Evolutionary conservation across 495 filamentous ascomycete species (phyloP).

Genomic region (Tuber magnatum): DNA sequence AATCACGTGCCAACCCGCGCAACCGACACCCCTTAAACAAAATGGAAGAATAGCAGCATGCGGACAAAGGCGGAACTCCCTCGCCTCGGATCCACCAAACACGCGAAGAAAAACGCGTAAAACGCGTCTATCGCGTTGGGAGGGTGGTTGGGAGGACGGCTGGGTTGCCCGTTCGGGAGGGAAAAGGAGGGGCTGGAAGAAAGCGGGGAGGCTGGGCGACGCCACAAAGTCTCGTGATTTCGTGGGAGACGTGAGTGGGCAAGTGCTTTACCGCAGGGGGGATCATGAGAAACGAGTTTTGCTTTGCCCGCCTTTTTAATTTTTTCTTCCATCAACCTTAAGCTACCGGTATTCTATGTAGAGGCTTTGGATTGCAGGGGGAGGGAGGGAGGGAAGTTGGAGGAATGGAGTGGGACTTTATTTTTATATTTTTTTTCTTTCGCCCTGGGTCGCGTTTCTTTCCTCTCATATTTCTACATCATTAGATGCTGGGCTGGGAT

Average conservation of each 20-base stretch:
- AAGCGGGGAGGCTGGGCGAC: constrained; percentile 3
- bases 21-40: neutral
- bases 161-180: neutral
- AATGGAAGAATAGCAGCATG: neutral
- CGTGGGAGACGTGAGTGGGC: constrained; percentile 3
- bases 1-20: neutral
- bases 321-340: neutral
- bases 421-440: neutral
- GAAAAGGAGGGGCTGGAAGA: constrained; percentile 3
- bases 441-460: neutral
- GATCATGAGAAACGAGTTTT: neutral
- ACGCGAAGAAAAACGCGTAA: constrained; percentile 4
- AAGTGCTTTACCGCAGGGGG: neutral
- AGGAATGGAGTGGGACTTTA: neutral
- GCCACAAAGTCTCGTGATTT: constrained; percentile 4
- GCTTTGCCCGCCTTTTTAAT: neutral
- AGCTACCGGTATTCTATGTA: neutral
- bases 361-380: neutral
- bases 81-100: neutral
- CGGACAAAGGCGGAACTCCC: neutral
- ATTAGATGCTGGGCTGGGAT: neutral
- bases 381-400: neutral
- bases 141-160: neutral
- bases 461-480: neutral
- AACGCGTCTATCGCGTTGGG: neutral